Conservation (phyloP, 208 protist species). For the Herpetomonas tarakana region DNA sequence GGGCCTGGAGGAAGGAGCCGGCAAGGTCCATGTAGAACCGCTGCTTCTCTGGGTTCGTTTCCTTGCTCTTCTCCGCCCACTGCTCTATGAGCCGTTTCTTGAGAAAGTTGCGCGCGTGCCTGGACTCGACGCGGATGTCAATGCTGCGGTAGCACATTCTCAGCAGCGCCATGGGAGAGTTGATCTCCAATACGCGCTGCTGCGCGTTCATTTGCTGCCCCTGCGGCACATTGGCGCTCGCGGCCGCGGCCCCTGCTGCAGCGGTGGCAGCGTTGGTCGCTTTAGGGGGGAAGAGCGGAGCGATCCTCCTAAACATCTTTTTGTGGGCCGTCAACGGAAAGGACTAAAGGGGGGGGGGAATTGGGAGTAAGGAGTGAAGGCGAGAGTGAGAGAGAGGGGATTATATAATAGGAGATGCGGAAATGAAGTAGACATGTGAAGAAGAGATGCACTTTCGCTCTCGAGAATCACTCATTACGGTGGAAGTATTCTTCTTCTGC, state of each 20-base stretch:
- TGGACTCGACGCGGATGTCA: slow-evolving; percentile 84
- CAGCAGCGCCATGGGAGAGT: slow-evolving; percentile 71
- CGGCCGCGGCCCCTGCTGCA: neutral
- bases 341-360: too few species aligned
- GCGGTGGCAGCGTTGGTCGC: neutral
- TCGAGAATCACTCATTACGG: too few species aligned
- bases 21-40: slow-evolving; percentile 88
- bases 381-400: too few species aligned
- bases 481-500: neutral
- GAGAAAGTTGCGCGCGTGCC: slow-evolving; percentile 81
- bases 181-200: slow-evolving; percentile 78
- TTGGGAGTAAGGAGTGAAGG: too few species aligned
- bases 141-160: slow-evolving; percentile 92
- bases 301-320: slow-evolving; percentile 29
- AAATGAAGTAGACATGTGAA: too few species aligned
- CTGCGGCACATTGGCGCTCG: neutral
- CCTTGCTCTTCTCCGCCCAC: slow-evolving; percentile 64
- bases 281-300: slow-evolving; percentile 7
- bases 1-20: slow-evolving; percentile 79
- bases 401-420: too few species aligned
- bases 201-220: slow-evolving; percentile 66
- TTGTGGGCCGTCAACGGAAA: too few species aligned
- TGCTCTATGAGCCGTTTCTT: slow-evolving; percentile 79
- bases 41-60: slow-evolving; percentile 81
- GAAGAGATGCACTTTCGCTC: too few species aligned